phyloP scores from a whole-genome alignment of 495 filamentous ascomycete species.

The Cercophora scortea region DNA sequence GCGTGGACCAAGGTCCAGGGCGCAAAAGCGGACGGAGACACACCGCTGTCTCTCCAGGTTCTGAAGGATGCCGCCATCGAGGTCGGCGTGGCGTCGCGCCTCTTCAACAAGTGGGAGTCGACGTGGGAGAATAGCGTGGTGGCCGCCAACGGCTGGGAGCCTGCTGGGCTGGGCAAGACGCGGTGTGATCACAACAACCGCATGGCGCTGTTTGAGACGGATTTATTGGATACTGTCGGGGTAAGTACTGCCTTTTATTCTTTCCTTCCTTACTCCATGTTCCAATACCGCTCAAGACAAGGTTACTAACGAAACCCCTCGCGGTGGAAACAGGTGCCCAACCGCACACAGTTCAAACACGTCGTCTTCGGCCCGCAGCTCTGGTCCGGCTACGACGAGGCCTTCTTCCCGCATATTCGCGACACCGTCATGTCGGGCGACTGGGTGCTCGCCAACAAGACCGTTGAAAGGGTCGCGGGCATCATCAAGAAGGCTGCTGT shows the following conservation, averaged over 20 bases:
- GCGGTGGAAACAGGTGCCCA: slow-evolving; percentile 55
- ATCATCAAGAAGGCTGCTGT: slow-evolving; percentile 59
- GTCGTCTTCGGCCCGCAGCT: slow-evolving; percentile 76
- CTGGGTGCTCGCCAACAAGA: slow-evolving; percentile 60
- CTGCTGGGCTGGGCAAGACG: slow-evolving; percentile 51
- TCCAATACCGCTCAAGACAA: neutral
- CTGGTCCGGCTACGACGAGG: slow-evolving; percentile 68
- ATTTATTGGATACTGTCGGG: slow-evolving; percentile 73
- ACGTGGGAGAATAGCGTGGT: slow-evolving; percentile 61
- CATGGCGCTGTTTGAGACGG: slow-evolving; percentile 73
- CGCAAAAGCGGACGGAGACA: neutral
- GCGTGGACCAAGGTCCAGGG: slow-evolving; percentile 32
- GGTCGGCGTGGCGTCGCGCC: slow-evolving; percentile 48
- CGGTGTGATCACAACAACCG: slow-evolving; percentile 61
- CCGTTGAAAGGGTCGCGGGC: slow-evolving; percentile 63
- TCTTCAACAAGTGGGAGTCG: slow-evolving; percentile 67
- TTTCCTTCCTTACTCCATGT: neutral
- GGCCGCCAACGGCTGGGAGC: slow-evolving; percentile 62
- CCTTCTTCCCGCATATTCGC: slow-evolving; percentile 76
- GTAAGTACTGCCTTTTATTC: slow-evolving; percentile 39
- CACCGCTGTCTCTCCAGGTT: slow-evolving; percentile 43
- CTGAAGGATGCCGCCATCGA: slow-evolving; percentile 53
- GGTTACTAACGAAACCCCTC: neutral
- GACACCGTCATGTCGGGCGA: slow-evolving; percentile 69
- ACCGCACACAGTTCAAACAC: slow-evolving; percentile 91